Evolutionary conservation across 176 grass and related monocot species (phyloP).

Genomic region (Musa itinerans): DNA sequence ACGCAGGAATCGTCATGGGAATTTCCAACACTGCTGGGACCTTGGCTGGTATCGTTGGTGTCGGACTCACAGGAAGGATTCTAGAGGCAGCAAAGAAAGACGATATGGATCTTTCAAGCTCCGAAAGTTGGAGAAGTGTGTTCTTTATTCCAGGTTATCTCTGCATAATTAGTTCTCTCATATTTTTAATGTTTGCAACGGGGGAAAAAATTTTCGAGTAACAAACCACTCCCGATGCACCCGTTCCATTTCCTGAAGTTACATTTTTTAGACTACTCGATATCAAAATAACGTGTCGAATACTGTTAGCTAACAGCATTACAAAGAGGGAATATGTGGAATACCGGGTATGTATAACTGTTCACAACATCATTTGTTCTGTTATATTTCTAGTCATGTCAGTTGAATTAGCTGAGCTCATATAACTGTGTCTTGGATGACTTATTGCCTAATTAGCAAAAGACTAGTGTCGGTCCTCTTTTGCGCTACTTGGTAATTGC

Average conservation of each 20-base stretch:
- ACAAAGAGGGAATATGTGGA: background rate
- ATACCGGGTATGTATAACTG: background rate
- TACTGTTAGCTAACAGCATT: background rate
- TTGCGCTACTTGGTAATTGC: too few species aligned
- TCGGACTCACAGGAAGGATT: constrained; percentile 62
- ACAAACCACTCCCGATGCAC: background rate
- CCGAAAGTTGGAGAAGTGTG: constrained; percentile 57
- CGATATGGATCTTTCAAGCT: constrained; percentile 50
- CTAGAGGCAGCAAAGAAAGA: constrained; percentile 52
- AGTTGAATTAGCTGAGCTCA: background rate
- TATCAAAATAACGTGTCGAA: background rate
- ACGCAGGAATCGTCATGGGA: constrained; percentile 83
- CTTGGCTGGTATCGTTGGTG: constrained; percentile 68
- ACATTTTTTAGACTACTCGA: background rate
- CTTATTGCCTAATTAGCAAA: background rate
- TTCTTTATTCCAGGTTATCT: constrained; percentile 73
- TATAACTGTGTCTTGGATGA: background rate
- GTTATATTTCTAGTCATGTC: background rate
- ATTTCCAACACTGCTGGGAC: constrained; percentile 78
- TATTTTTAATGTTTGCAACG: constrained; percentile 69
- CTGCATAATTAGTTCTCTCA: constrained; percentile 64
- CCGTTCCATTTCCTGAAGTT: background rate
- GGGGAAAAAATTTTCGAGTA: constrained; percentile 80
- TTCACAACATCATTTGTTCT: background rate
- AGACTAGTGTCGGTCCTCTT: too few species aligned